These are phyloP conservation scores for Prillingera fragicola DNA, from an alignment of 1,284 basidiomycete genomes.

Conservation along the genomic window DNA sequence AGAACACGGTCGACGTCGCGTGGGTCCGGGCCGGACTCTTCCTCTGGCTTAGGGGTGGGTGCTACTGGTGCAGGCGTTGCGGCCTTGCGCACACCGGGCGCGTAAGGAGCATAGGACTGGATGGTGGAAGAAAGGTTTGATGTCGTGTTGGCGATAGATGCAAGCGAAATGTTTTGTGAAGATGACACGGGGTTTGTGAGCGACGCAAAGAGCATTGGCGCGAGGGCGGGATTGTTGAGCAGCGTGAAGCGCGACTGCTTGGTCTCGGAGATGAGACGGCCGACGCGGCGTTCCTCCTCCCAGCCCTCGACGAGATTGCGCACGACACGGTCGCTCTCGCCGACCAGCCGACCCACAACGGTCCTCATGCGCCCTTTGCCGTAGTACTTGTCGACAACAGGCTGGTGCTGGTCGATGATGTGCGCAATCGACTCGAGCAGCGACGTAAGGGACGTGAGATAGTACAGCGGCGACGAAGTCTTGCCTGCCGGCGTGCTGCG, in stretches of 20 bases:
- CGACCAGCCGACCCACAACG: slow-evolving; percentile 70
- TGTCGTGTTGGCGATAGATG: slow-evolving; percentile 38
- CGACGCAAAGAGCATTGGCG: slow-evolving; percentile 35
- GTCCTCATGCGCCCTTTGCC: slow-evolving; percentile 75
- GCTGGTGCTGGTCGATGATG: slow-evolving; percentile 95
- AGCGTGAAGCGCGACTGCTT: slow-evolving; percentile 42
- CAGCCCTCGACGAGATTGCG: slow-evolving; percentile 72
- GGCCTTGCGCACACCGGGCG: slow-evolving; percentile 33
- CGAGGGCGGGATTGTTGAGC: slow-evolving; percentile 33
- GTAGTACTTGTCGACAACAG: slow-evolving; percentile 96
- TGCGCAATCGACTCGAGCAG: slow-evolving; percentile 92
- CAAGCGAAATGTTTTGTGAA: slow-evolving; percentile 31
- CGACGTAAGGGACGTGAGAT: slow-evolving; percentile 75
- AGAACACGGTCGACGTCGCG: slow-evolving; percentile 84
- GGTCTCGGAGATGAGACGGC: slow-evolving; percentile 46
- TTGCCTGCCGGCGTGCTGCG: slow-evolving; percentile 70
- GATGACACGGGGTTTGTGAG: slow-evolving; percentile 16
- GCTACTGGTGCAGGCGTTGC: slow-evolving; percentile 33
- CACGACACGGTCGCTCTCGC: slow-evolving; percentile 81
- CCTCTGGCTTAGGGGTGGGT: slow-evolving; percentile 52
- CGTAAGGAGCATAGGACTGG: slow-evolving; percentile 42
- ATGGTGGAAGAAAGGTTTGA: slow-evolving; percentile 49
- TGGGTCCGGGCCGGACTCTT: slow-evolving; percentile 60
- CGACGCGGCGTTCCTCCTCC: slow-evolving; percentile 71
- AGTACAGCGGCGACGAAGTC: slow-evolving; percentile 83